Evolutionary conservation across 495 filamentous ascomycete species (phyloP).

Genomic region (Baudoinia panamericana): DNA sequence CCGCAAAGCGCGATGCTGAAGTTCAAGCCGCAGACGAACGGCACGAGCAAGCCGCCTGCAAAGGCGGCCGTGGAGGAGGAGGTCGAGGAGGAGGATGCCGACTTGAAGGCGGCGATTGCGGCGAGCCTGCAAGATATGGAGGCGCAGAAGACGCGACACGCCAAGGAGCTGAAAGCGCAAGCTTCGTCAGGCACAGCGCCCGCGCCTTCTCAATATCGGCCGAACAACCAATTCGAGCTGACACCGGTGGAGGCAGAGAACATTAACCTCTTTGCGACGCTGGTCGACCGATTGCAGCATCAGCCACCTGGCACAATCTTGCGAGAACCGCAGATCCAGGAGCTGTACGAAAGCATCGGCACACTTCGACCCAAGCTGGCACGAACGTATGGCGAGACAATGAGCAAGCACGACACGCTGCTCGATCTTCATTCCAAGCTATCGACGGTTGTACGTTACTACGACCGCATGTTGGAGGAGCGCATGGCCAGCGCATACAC

Average conservation of each 20-base stretch:
- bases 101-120: conserved; percentile 89
- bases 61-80: conserved; percentile 23
- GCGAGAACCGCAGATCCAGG: conserved; percentile 92
- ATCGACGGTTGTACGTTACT: conserved; percentile 94
- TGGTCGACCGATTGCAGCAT: conserved; percentile 88
- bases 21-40: conserved; percentile 32
- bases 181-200: conserved; percentile 34
- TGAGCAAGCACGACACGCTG: conserved; percentile 96
- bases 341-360: conserved; percentile 94
- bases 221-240: conserved; percentile 88
- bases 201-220: conserved; percentile 30
- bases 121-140: conserved; percentile 97
- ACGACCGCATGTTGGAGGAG: conserved; percentile 95
- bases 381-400: conserved; percentile 93
- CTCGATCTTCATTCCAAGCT: conserved; percentile 90
- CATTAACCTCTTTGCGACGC: conserved; percentile 87
- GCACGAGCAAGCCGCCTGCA: conserved; percentile 23
- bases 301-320: conserved; percentile 92
- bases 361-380: conserved; percentile 84
- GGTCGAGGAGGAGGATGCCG: conserved; percentile 76
- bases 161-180: conserved; percentile 64
- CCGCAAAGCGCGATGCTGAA: conserved; percentile 41
- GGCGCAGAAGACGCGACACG: conserved; percentile 85
- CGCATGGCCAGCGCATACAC: conserved; percentile 83
- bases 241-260: conserved; percentile 91